Evolutionary conservation across 192 early-diverging fungal species (phyloP).

Genomic region (Backusella liffmaniae): DNA sequence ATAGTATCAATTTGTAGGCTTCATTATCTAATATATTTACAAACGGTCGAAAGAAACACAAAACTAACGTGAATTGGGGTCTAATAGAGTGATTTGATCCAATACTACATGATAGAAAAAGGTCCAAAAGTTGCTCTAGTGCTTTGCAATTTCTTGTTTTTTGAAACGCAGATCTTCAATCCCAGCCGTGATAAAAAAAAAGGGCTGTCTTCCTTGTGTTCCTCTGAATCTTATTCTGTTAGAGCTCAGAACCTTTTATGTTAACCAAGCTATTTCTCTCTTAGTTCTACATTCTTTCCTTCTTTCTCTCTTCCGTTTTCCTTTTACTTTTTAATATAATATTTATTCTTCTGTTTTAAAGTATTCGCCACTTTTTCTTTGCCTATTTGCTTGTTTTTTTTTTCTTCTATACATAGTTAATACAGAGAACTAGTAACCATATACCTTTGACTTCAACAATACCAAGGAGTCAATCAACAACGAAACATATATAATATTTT

Average conservation of each 20-base stretch:
- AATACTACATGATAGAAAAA: conserved; percentile 1
- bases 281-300: not conserved
- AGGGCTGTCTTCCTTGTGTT: not conserved
- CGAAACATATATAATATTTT: not conserved
- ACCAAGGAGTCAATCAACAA: not conserved
- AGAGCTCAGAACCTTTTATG: not conserved
- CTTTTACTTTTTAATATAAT: not conserved
- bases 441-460: not conserved
- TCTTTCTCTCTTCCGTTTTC: not conserved
- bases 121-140: not conserved
- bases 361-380: not conserved
- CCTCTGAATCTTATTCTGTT: conserved; percentile 1
- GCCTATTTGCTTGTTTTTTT: not conserved
- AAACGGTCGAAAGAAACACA: not conserved
- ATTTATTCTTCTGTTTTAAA: not conserved
- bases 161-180: conserved; percentile 5
- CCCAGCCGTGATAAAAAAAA: not conserved
- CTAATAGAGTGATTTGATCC: conserved; percentile 15
- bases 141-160: not conserved
- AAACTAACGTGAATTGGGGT: conserved; percentile 11
- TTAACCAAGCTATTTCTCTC: not conserved
- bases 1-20: not conserved
- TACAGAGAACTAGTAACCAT: not conserved
- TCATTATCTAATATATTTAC: not conserved
- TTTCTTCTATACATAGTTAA: not conserved